A percentile compares a stretch with the other conserved stretches of the same genome.
Evolutionary conservation across 345 rosid species (phyloP).

Genomic region (Toxicodendron radicans): DNA sequence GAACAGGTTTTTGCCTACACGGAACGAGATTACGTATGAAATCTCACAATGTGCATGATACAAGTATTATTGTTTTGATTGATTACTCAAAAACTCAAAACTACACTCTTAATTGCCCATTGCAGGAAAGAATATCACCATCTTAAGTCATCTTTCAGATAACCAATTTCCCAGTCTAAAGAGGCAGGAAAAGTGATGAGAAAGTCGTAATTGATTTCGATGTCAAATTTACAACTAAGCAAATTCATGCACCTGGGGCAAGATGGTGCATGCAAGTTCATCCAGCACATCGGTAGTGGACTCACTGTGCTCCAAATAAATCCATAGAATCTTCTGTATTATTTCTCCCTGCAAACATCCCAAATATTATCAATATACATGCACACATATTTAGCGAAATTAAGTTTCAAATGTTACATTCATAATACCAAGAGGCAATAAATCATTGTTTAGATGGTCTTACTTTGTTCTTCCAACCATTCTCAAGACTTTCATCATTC

Average conservation of each 20-base stretch:
- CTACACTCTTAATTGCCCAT: not conserved
- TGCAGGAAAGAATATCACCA: not conserved
- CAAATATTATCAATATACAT: slow-evolving; percentile 14
- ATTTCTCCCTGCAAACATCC: slow-evolving; percentile 60
- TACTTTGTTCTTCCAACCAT: slow-evolving; percentile 79
- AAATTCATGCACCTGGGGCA: slow-evolving; percentile 57
- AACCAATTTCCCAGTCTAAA: not conserved
- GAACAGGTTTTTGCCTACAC: not conserved
- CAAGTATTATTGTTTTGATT: not conserved
- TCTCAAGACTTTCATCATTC: slow-evolving; percentile 52
- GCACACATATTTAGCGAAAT: slow-evolving; percentile 4
- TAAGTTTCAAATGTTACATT: slow-evolving; percentile 8
- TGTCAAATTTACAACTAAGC: slow-evolving; percentile 1
- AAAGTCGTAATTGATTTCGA: not conserved
- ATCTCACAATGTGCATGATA: not conserved
- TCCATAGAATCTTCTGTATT: slow-evolving; percentile 62
- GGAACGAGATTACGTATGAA: not conserved
- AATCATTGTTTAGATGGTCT: slow-evolving; percentile 23
- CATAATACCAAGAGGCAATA: slow-evolving; percentile 15
- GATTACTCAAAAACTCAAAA: not conserved
- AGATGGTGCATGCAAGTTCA: slow-evolving; percentile 67
- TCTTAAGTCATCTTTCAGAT: not conserved
- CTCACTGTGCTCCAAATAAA: slow-evolving; percentile 62
- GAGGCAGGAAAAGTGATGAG: not conserved
- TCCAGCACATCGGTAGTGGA: slow-evolving; percentile 60